These are phyloP conservation scores for Quercus phellos DNA, from an alignment of 331 rosid species.

Conservation along the genomic window DNA sequence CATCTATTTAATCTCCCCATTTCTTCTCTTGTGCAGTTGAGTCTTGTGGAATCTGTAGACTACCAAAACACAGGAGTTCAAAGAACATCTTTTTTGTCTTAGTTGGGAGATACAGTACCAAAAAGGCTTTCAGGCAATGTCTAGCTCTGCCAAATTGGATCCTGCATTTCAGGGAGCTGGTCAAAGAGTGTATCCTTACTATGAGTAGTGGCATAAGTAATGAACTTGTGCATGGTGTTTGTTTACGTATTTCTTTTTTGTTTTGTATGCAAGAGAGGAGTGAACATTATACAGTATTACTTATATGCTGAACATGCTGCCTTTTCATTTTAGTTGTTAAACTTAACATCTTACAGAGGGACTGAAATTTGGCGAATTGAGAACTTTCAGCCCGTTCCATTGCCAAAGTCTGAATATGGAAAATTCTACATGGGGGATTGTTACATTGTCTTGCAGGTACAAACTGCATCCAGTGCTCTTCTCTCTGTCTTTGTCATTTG, in stretches of 20 bases:
- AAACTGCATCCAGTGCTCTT: slow-evolving; percentile 15
- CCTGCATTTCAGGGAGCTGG: slow-evolving; percentile 98
- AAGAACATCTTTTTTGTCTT: slow-evolving; percentile 6
- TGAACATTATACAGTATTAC: neutral
- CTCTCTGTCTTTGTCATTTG: neutral
- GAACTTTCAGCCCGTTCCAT: slow-evolving; percentile 87
- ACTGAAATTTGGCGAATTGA: slow-evolving; percentile 98
- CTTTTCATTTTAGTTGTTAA: slow-evolving; percentile 27
- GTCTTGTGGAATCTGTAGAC: slow-evolving; percentile 25
- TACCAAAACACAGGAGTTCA: slow-evolving; percentile 1
- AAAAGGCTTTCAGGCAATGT: slow-evolving; percentile 53
- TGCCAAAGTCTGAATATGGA: slow-evolving; percentile 84
- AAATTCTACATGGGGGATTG: slow-evolving; percentile 92
- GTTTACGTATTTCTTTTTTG: neutral
- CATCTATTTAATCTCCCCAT: slow-evolving; percentile 2
- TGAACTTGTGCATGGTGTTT: slow-evolving; percentile 11
- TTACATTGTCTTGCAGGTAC: slow-evolving; percentile 85
- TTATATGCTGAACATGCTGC: slow-evolving; percentile 3
- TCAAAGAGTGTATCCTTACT: slow-evolving; percentile 87
- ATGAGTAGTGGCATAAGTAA: slow-evolving; percentile 13
- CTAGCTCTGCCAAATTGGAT: slow-evolving; percentile 80
- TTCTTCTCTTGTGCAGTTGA: slow-evolving; percentile 27
- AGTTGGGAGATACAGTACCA: slow-evolving; percentile 28
- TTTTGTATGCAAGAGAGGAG: neutral
- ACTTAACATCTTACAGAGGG: slow-evolving; percentile 79